Percentiles rank a stretch among this genome's conserved stretches.
These are phyloP conservation scores for Candida ovalis DNA, from an alignment of 805 yeast species.

Conservation along the genomic window DNA sequence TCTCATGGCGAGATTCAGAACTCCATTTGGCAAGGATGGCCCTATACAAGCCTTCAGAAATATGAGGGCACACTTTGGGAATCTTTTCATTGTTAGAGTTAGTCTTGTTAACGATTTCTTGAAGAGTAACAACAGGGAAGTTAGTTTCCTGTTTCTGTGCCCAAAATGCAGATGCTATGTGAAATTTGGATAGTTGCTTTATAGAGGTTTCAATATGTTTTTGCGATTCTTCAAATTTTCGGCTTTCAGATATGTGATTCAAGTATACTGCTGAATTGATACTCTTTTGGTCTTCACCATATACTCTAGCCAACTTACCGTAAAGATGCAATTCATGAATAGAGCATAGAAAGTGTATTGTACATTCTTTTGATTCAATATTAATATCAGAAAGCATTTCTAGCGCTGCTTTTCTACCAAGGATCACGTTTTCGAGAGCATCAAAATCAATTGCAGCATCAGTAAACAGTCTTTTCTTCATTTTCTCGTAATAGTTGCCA, in stretches of 20 bases:
- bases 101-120: conserved; percentile 25
- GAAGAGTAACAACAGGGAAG: conserved; percentile 54
- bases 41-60: conserved; percentile 18
- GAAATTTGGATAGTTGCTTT: conserved; percentile 34
- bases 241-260: conserved; percentile 32
- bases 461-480: conserved; percentile 33
- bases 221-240: conserved; percentile 10
- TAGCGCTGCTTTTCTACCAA: conserved; percentile 38
- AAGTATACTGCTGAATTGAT: conserved; percentile 46
- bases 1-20: conserved; percentile 64
- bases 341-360: conserved; percentile 19
- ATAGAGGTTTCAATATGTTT: conserved; percentile 8
- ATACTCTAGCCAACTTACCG: conserved; percentile 37
- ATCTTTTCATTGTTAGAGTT: conserved; percentile 1
- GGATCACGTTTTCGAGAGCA: conserved; percentile 40
- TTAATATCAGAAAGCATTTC: conserved; percentile 22
- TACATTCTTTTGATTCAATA: conserved; percentile 9
- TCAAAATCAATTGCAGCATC: conserved; percentile 32
- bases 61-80: conserved; percentile 7
- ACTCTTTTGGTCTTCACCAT: conserved; percentile 43
- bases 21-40: conserved; percentile 62
- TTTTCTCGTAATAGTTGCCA: conserved; percentile 9
- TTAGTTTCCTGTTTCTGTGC: conserved; percentile 46
- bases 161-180: conserved; percentile 66
- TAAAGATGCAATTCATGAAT: conserved; percentile 40